Conservation (phyloP, 495 filamentous ascomycete genomes). For the Eremomyces bilateralis region DNA sequence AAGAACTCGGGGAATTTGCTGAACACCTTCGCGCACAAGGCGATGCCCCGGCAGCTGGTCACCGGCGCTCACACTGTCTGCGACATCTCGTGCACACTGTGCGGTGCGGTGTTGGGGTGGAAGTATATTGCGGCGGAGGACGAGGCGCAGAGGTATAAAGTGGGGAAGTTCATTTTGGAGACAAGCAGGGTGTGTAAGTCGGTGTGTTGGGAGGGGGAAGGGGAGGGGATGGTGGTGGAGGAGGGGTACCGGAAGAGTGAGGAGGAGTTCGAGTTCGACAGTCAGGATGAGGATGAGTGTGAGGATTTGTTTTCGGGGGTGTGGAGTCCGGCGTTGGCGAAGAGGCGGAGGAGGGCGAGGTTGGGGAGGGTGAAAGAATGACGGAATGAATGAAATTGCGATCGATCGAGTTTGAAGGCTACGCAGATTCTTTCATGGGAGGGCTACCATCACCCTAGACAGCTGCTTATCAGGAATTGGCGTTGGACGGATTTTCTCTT, state of each 20-base stretch:
- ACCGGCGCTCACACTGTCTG: constrained; percentile 36
- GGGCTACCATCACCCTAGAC: too few relatives aligned
- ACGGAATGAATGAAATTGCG: too few relatives aligned
- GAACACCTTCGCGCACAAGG: constrained; percentile 36
- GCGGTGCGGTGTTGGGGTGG: constrained; percentile 62
- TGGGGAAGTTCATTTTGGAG: constrained; percentile 93
- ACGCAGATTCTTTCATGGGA: too few relatives aligned
- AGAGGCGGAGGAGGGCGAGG: constrained; percentile 37
- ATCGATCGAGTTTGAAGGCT: too few relatives aligned
- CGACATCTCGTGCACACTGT: constrained; percentile 31
- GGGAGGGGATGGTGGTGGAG: constrained; percentile 1
- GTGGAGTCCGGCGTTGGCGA: constrained; percentile 54
- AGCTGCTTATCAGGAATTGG: too few relatives aligned
- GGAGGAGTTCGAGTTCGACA: constrained; percentile 51
- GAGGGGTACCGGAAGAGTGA: constrained; percentile 6
- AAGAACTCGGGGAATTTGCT: constrained; percentile 17
- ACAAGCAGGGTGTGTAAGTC: constrained; percentile 45
- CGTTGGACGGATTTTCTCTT: too few relatives aligned
- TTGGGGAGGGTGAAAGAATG: too few relatives aligned
- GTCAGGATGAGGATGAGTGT: constrained; percentile 83
- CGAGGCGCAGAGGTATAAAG: constrained; percentile 66
- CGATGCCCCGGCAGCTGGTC: constrained; percentile 51
- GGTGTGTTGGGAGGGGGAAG: constrained; percentile 43
- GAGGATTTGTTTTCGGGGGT: constrained; percentile 79
- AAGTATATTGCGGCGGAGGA: constrained; percentile 81